Percentiles rank a stretch among this genome's conserved stretches.
phyloP scores from a whole-genome alignment of 768 basidiomycete species.

The Pleurotus pulmonarius region DNA sequence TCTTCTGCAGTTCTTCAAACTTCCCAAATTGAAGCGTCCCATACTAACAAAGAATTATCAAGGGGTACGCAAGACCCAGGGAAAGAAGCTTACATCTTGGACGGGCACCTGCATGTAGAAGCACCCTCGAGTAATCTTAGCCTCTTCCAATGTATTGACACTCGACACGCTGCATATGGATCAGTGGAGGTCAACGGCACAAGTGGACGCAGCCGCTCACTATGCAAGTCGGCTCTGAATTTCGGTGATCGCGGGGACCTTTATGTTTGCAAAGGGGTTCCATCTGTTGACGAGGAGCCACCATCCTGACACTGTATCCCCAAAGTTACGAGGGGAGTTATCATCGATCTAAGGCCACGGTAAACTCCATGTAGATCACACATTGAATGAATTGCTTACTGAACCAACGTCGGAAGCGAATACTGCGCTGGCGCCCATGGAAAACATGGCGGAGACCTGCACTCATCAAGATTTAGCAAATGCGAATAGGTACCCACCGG shows the following conservation, averaged over 20 bases:
- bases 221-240: conserved; percentile 94
- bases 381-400: conserved; percentile 36
- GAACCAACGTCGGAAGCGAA: conserved; percentile 94
- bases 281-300: conserved; percentile 91
- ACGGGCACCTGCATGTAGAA: conserved; percentile 96
- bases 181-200: conserved; percentile 7
- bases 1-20: conserved; percentile 83
- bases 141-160: conserved; percentile 91
- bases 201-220: conserved; percentile 45
- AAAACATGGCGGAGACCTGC: conserved; percentile 87
- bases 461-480: background rate
- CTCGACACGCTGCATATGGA: conserved; percentile 74
- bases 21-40: conserved; percentile 89
- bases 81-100: conserved; percentile 59
- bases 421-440: conserved; percentile 85
- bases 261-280: conserved; percentile 84
- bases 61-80: background rate
- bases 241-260: conserved; percentile 86
- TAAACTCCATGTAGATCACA: too few relatives aligned
- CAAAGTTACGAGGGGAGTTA: conserved; percentile 91
- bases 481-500: background rate
- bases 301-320: conserved; percentile 94
- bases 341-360: conserved; percentile 70
- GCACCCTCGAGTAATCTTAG: conserved; percentile 86
- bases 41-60: conserved; percentile 36